Evolutionary conservation across 2,329 filamentous ascomycete genomes (phyloP).

Genomic region (Aspergillus arachidicola): DNA sequence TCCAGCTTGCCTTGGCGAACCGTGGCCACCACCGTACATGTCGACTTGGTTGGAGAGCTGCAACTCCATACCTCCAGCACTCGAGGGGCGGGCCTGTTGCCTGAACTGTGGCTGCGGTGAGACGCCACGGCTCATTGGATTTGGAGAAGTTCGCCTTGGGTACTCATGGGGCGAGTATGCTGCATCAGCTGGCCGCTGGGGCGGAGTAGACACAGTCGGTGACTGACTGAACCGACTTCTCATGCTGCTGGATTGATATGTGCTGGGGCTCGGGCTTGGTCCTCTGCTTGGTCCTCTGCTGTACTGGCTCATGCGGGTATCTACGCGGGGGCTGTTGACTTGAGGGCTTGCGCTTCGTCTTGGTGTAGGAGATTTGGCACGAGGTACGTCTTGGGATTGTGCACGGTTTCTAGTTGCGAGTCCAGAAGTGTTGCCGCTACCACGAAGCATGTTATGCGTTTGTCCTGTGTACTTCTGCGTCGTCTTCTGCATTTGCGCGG

Average conservation of each 20-base stretch:
- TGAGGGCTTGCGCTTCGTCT: conserved; percentile 51
- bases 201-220: conserved; percentile 34
- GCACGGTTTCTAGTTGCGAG: conserved; percentile 61
- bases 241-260: conserved; percentile 48
- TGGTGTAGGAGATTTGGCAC: conserved; percentile 68
- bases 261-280: conserved; percentile 46
- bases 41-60: conserved; percentile 65
- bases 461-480: conserved; percentile 86
- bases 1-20: conserved; percentile 43
- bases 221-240: conserved; percentile 44
- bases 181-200: conserved; percentile 37
- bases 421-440: conserved; percentile 52
- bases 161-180: conserved; percentile 50
- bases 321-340: conserved; percentile 32
- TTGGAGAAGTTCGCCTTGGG: conserved; percentile 40
- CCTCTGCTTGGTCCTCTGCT: conserved; percentile 47
- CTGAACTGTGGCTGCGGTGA: conserved; percentile 58
- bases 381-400: conserved; percentile 44
- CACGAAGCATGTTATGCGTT: conserved; percentile 73
- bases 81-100: conserved; percentile 53
- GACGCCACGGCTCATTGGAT: conserved; percentile 44
- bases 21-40: conserved; percentile 52
- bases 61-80: conserved; percentile 63
- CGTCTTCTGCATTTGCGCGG: conserved; percentile 92
- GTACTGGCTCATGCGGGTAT: conserved; percentile 44